phyloP scores from a whole-genome alignment of 495 filamentous ascomycete species.

The Bacidia rubella region DNA sequence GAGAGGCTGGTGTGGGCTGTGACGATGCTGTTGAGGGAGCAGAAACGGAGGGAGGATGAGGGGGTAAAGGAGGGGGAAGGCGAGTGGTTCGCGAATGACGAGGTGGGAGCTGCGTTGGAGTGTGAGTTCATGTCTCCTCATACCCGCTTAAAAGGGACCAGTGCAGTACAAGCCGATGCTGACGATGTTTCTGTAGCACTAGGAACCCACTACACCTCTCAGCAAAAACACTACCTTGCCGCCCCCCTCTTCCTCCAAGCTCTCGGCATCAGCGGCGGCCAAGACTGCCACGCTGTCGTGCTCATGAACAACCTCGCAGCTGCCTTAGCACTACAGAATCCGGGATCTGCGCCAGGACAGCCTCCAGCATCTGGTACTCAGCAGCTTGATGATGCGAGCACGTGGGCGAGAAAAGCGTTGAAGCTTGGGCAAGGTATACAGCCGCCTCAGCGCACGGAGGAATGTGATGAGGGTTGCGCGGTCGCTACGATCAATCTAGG shows the following conservation, averaged over 20 bases:
- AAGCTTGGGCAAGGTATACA: constrained; percentile 41
- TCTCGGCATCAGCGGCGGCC: constrained; percentile 41
- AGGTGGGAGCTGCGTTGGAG: constrained; percentile 53
- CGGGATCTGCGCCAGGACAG: background rate
- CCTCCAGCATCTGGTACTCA: constrained; percentile 6
- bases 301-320: constrained; percentile 39
- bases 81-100: constrained; percentile 63
- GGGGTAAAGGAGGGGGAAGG: constrained; percentile 50
- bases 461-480: constrained; percentile 78
- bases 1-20: constrained; percentile 68
- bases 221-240: constrained; percentile 60
- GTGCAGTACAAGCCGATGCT: background rate
- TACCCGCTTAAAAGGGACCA: background rate
- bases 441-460: constrained; percentile 49
- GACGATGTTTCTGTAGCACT: constrained; percentile 33
- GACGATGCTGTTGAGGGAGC: constrained; percentile 63
- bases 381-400: constrained; percentile 29
- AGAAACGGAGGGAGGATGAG: constrained; percentile 47
- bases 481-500: constrained; percentile 77
- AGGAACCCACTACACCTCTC: constrained; percentile 54
- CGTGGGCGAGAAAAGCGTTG: constrained; percentile 68
- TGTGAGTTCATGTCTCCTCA: constrained; percentile 27
- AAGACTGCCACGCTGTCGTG: constrained; percentile 58
- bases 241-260: constrained; percentile 83
- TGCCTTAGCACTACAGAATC: constrained; percentile 4